Evolutionary conservation across 2,329 filamentous ascomycete species (phyloP).

Genomic region (Lithohypha guttulata): DNA sequence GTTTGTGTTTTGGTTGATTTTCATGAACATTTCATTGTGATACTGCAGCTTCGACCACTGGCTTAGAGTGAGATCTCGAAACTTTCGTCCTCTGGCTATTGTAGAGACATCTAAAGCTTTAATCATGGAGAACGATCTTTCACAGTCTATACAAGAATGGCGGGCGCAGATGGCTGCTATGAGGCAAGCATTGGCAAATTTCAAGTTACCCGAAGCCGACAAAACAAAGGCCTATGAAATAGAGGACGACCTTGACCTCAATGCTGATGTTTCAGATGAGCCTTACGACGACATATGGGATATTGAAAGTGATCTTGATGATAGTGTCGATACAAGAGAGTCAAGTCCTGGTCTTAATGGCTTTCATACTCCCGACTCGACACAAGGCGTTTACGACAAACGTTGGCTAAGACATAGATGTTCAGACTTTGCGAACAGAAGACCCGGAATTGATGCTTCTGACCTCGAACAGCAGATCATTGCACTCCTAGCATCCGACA

Average conservation of each 20-base stretch:
- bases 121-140: constrained; percentile 16
- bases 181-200: constrained; percentile 68
- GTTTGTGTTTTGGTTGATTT: too few species aligned
- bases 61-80: too few species aligned
- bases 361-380: constrained; percentile 25
- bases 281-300: constrained; percentile 84
- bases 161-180: constrained; percentile 74
- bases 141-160: constrained; percentile 55
- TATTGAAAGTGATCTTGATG: constrained; percentile 45
- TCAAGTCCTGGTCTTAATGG: constrained; percentile 50
- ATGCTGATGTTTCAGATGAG: constrained; percentile 50
- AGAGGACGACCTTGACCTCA: constrained; percentile 44
- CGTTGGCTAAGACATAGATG: constrained; percentile 66
- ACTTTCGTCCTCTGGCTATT: too few species aligned
- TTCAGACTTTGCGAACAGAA: constrained; percentile 50
- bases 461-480: constrained; percentile 70
- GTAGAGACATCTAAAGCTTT: not conserved
- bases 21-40: too few species aligned
- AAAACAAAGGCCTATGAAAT: constrained; percentile 42
- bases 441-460: constrained; percentile 55
- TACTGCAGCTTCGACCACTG: not conserved
- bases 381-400: constrained; percentile 39
- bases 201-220: constrained; percentile 46
- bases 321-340: constrained; percentile 45
- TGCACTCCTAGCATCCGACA: constrained; percentile 60